Evolutionary conservation across 2,329 filamentous ascomycete species (phyloP).

Genomic region (Akanthomyces muscarius): DNA sequence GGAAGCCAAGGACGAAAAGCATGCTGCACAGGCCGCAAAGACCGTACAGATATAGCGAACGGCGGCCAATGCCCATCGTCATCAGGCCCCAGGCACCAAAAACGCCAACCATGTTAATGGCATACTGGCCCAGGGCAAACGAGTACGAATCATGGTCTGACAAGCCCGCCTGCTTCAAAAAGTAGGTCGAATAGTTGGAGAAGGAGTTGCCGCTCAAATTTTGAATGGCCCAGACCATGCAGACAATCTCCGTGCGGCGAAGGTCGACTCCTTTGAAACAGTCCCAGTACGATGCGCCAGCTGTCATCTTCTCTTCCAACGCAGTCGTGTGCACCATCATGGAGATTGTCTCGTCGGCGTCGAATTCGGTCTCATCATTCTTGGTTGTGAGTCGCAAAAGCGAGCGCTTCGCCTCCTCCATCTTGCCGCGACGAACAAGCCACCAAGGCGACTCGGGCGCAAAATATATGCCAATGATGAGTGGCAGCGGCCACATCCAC

Average conservation of each 20-base stretch:
- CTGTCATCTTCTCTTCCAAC: conserved; percentile 70
- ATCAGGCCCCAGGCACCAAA: conserved; percentile 80
- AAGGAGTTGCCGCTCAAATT: conserved; percentile 61
- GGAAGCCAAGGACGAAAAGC: conserved; percentile 79
- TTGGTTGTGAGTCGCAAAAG: conserved; percentile 62
- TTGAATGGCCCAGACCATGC: conserved; percentile 61
- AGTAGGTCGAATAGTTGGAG: conserved; percentile 63
- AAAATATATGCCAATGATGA: conserved; percentile 62
- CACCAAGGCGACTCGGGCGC: conserved; percentile 72
- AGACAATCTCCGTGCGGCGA: conserved; percentile 70
- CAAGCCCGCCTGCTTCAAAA: conserved; percentile 57
- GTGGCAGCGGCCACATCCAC: conserved; percentile 72
- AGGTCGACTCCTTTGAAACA: conserved; percentile 78
- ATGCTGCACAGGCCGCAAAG: conserved; percentile 69
- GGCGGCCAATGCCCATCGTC: conserved; percentile 68
- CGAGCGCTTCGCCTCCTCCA: conserved; percentile 62
- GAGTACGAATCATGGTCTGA: conserved; percentile 49
- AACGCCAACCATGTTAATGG: conserved; percentile 74
- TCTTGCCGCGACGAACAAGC: conserved; percentile 64
- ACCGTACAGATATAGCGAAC: conserved; percentile 71
- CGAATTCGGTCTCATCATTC: conserved; percentile 64
- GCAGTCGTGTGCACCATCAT: conserved; percentile 93
- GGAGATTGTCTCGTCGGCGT: conserved; percentile 77
- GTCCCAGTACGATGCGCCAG: conserved; percentile 71
- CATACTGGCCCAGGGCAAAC: conserved; percentile 61